A percentile compares a stretch with the other conserved stretches of the same genome.
These are phyloP conservation scores for Iris pallida DNA, from an alignment of 116 monocot genomes.

Conservation along the genomic window DNA sequence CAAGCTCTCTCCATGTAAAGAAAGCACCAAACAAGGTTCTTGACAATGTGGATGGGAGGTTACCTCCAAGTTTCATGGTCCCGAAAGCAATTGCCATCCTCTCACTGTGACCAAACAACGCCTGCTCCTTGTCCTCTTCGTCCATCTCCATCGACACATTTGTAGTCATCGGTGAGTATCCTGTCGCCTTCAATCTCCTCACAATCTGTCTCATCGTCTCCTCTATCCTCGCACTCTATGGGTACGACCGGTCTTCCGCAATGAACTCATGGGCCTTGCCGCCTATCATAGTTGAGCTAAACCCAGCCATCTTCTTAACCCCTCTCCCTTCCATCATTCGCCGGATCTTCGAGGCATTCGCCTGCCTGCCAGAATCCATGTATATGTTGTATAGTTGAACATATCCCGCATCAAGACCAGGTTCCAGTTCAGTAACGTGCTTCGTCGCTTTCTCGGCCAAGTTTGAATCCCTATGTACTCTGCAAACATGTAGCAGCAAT, in stretches of 20 bases:
- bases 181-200: slow-evolving; percentile 38
- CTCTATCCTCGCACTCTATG: slow-evolving; percentile 33
- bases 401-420: slow-evolving; percentile 54
- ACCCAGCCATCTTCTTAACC: slow-evolving; percentile 51
- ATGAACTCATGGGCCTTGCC: slow-evolving; percentile 53
- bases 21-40: too few relatives aligned
- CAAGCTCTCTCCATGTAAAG: too few relatives aligned
- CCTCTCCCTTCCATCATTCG: slow-evolving; percentile 53
- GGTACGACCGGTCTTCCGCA: slow-evolving; percentile 44
- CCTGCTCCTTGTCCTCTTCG: slow-evolving; percentile 64
- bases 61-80: slow-evolving; percentile 35
- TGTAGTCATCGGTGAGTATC: slow-evolving; percentile 38
- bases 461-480: slow-evolving; percentile 36
- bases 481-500: slow-evolving; percentile 61
- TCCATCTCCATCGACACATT: slow-evolving; percentile 38
- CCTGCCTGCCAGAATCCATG: slow-evolving; percentile 33
- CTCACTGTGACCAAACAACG: slow-evolving; percentile 65
- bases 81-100: slow-evolving; percentile 77
- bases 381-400: slow-evolving; percentile 66
- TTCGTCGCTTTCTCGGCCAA: slow-evolving; percentile 55
- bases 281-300: slow-evolving; percentile 42
- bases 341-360: slow-evolving; percentile 44
- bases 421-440: slow-evolving; percentile 42
- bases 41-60: slow-evolving; percentile 58
- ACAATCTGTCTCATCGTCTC: slow-evolving; percentile 39